phyloP scores from a whole-genome alignment of 495 filamentous ascomycete species.

The Thozetella sp. region DNA sequence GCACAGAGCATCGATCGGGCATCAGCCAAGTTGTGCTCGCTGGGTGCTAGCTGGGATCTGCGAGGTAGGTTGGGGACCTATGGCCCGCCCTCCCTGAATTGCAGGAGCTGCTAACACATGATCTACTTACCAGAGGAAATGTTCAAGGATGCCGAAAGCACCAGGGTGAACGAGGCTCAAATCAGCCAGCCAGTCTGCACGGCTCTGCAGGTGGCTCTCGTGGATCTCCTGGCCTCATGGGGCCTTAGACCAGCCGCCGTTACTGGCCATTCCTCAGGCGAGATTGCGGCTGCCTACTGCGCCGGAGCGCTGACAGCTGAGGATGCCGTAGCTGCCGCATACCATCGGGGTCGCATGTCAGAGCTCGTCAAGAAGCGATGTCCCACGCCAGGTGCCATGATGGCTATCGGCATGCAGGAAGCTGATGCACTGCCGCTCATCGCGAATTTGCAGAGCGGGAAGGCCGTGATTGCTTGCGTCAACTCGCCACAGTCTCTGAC shows the following conservation, averaged over 20 bases:
- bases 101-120: too few species aligned
- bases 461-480: constrained; percentile 34
- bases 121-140: too few species aligned
- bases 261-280: constrained; percentile 58
- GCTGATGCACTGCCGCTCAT: constrained; percentile 8
- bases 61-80: too few species aligned
- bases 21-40: too few species aligned
- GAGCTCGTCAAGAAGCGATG: constrained; percentile 9
- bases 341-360: constrained; percentile 29
- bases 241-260: constrained; percentile 42
- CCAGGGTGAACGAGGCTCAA: constrained; percentile 12
- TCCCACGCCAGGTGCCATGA: constrained; percentile 32
- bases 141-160: not conserved
- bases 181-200: constrained; percentile 41
- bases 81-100: too few species aligned
- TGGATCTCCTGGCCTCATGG: constrained; percentile 43
- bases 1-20: too few species aligned
- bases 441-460: constrained; percentile 10
- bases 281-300: constrained; percentile 49
- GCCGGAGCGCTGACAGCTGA: constrained; percentile 35
- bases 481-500: constrained; percentile 41
- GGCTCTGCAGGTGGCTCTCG: constrained; percentile 42
- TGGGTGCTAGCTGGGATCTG: too few species aligned
- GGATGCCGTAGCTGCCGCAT: constrained; percentile 47
- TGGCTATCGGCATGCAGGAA: constrained; percentile 29